Evolutionary conservation across 306 rosid species (phyloP).

Genomic region (Begonia peltatifolia): DNA sequence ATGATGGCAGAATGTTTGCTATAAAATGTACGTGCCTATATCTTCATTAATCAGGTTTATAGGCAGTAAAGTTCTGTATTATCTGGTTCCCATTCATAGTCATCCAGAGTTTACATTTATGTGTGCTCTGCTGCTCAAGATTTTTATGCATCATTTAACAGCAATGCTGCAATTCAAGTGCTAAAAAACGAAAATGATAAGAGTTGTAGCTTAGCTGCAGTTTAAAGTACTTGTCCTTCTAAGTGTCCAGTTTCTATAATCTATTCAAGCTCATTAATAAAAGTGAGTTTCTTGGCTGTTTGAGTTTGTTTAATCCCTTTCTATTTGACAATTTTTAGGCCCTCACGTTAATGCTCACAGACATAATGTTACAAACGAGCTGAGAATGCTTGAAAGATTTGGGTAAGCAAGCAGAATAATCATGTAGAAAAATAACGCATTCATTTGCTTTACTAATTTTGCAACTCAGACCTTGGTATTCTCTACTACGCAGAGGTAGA

Average conservation of each 20-base stretch:
- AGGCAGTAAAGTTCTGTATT: neutral
- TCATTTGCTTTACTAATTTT: too few species aligned
- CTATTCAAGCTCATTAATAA: neutral
- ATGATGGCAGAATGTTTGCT: constrained; percentile 20
- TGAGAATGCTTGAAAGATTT: constrained; percentile 23
- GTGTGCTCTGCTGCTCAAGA: too few species aligned
- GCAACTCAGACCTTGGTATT: neutral
- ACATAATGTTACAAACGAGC: constrained; percentile 17
- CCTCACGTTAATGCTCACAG: constrained; percentile 28
- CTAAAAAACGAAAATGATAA: too few species aligned
- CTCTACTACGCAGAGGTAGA: constrained; percentile 17
- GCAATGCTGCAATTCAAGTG: too few species aligned
- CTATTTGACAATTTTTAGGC: constrained; percentile 11
- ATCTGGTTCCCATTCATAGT: too few species aligned
- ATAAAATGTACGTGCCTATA: constrained; percentile 16
- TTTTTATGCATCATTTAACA: too few species aligned
- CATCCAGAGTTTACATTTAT: too few species aligned
- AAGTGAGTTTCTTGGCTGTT: neutral
- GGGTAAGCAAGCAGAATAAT: constrained; percentile 17
- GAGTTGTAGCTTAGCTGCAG: too few species aligned
- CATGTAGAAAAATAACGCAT: too few species aligned
- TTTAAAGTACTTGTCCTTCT: neutral
- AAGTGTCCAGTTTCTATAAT: neutral
- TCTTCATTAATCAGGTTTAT: neutral
- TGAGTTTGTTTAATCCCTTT: neutral